These are phyloP conservation scores for Coemansia sp. DNA, from an alignment of 192 early-diverging fungal genomes.

Conservation along the genomic window DNA sequence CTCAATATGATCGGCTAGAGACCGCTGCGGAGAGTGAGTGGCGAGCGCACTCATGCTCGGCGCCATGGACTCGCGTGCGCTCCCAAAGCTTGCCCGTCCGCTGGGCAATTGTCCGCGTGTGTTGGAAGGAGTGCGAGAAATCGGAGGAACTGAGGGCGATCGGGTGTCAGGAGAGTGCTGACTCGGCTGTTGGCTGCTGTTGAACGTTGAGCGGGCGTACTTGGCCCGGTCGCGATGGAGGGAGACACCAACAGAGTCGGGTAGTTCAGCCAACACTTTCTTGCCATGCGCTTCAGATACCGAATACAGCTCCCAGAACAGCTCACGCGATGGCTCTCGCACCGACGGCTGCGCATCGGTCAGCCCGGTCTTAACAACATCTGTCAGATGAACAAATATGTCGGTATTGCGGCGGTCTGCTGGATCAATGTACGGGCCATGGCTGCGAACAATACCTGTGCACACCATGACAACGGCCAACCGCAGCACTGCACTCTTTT, in stretches of 20 bases:
- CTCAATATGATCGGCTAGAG: constrained; percentile 8
- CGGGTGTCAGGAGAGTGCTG: constrained; percentile 3
- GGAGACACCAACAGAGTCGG: constrained; percentile 19
- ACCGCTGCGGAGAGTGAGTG: constrained; percentile 24
- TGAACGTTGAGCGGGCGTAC: constrained; percentile 9
- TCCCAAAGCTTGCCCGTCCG: constrained; percentile 31
- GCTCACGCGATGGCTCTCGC: constrained; percentile 39
- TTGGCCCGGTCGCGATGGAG: constrained; percentile 32
- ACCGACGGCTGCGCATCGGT: constrained; percentile 45
- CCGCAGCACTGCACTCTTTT: constrained; percentile 46
- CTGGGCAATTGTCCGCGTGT: constrained; percentile 11
- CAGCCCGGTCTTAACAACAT: constrained; percentile 20
- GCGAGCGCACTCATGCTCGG: constrained; percentile 33
- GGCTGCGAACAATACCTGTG: constrained; percentile 26
- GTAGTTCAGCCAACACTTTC: constrained; percentile 18
- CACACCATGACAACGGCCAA: constrained; percentile 36
- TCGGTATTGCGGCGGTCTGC: constrained; percentile 34
- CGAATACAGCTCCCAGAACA: constrained; percentile 47
- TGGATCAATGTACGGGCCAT: constrained; percentile 23
- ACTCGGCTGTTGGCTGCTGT: background rate
- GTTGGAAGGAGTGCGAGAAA: constrained; percentile 15
- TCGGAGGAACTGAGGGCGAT: constrained; percentile 22
- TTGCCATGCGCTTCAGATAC: constrained; percentile 24
- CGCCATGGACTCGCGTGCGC: constrained; percentile 13
- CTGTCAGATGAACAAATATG: constrained; percentile 15